phyloP scores from a whole-genome alignment of 2,329 filamentous ascomycete genomes.

The Zymoseptoria ardabiliae region DNA sequence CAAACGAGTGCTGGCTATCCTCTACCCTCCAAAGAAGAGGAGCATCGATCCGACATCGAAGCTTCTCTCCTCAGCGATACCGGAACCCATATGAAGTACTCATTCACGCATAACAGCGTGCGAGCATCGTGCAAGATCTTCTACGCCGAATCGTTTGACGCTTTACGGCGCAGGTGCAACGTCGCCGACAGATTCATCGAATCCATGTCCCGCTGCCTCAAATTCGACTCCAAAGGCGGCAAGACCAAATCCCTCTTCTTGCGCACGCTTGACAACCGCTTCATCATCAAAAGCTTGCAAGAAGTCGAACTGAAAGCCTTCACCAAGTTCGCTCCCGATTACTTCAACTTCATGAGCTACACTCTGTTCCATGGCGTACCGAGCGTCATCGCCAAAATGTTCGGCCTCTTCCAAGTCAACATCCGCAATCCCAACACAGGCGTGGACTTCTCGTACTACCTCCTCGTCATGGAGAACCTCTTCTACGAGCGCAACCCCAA shows the following conservation, averaged over 20 bases:
- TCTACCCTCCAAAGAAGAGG: slow-evolving; percentile 32
- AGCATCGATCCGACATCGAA: slow-evolving; percentile 67
- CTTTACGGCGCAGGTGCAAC: slow-evolving; percentile 83
- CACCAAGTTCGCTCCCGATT: slow-evolving; percentile 88
- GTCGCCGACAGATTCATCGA: slow-evolving; percentile 91
- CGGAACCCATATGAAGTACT: slow-evolving; percentile 90
- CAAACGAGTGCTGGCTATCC: slow-evolving; percentile 15
- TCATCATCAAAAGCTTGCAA: slow-evolving; percentile 86
- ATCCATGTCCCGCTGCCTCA: slow-evolving; percentile 86
- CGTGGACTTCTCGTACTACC: slow-evolving; percentile 87
- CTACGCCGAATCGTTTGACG: slow-evolving; percentile 96
- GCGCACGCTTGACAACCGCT: slow-evolving; percentile 89
- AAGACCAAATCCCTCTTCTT: slow-evolving; percentile 97
- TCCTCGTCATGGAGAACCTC: slow-evolving; percentile 93
- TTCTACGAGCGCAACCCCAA: slow-evolving; percentile 92
- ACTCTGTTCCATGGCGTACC: slow-evolving; percentile 88
- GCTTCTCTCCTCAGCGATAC: slow-evolving; percentile 75
- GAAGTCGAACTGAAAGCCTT: slow-evolving; percentile 90
- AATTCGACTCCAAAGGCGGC: slow-evolving; percentile 96
- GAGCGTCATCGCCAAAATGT: slow-evolving; percentile 97
- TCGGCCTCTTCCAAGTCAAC: slow-evolving; percentile 93
- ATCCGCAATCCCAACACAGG: slow-evolving; percentile 92
- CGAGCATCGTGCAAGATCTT: slow-evolving; percentile 98
- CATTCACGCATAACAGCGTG: slow-evolving; percentile 88
- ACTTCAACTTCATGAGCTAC: slow-evolving; percentile 96